Percentiles rank a stretch among this genome's conserved stretches.
phyloP scores from a whole-genome alignment of 148 eudicot species.

The Polygonum aviculare region DNA sequence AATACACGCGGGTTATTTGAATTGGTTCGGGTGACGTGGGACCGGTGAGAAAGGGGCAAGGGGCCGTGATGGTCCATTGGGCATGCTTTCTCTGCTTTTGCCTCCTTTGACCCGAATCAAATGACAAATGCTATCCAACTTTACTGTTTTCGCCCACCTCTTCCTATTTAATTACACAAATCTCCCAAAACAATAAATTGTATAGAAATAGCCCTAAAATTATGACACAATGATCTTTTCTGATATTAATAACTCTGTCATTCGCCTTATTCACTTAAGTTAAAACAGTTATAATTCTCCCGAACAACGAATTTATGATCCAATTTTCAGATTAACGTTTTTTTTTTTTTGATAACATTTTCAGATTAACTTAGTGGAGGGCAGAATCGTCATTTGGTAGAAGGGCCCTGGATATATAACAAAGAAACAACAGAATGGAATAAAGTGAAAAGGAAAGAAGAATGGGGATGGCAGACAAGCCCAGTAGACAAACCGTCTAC shows the following conservation, averaged over 20 bases:
- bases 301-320: background rate
- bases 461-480: background rate
- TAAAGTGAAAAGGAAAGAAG: constrained; percentile 5
- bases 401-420: background rate
- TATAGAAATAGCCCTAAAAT: no score
- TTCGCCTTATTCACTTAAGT: no score
- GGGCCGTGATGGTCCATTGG: constrained; percentile 1
- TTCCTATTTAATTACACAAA: background rate
- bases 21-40: background rate
- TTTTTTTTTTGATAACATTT: no score
- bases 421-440: background rate
- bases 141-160: background rate
- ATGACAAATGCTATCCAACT: background rate
- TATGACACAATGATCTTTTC: no score
- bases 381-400: background rate
- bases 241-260: no score
- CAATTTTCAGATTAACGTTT: background rate
- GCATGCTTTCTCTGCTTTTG: constrained; percentile 3
- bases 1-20: no score
- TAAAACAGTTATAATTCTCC: no score
- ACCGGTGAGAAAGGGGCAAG: background rate
- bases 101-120: constrained; percentile 5
- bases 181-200: background rate
- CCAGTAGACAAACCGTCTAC: background rate
- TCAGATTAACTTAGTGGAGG: background rate